phyloP scores from a whole-genome alignment of 306 rosid species.

The Lathyrus oleraceus region DNA sequence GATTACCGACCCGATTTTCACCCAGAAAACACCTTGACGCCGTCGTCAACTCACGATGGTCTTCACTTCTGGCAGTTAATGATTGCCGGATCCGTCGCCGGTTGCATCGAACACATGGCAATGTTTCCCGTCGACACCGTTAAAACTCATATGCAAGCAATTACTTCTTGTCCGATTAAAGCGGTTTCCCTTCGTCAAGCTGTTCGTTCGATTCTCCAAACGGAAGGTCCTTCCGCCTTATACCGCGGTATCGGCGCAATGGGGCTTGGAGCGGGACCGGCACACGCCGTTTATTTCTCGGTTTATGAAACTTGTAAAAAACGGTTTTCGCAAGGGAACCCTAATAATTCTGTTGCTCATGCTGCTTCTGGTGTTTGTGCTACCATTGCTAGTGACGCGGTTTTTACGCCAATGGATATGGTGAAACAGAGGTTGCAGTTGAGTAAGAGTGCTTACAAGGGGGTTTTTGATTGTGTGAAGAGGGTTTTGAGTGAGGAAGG shows the following conservation, averaged over 20 bases:
- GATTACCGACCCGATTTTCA: conserved; percentile 69
- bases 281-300: conserved; percentile 85
- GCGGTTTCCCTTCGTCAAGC: conserved; percentile 72
- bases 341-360: conserved; percentile 54
- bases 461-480: conserved; percentile 71
- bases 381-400: conserved; percentile 73
- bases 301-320: conserved; percentile 67
- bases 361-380: conserved; percentile 78
- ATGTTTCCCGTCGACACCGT: conserved; percentile 93
- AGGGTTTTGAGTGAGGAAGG: conserved; percentile 80
- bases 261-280: conserved; percentile 94
- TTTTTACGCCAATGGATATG: conserved; percentile 91
- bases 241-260: conserved; percentile 89
- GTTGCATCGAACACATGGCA: conserved; percentile 78
- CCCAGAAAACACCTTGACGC: conserved; percentile 33
- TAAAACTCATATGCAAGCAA: conserved; percentile 89
- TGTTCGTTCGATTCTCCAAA: conserved; percentile 53
- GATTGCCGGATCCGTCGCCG: conserved; percentile 85
- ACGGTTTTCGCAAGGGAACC: conserved; percentile 54
- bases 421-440: conserved; percentile 90
- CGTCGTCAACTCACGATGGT: conserved; percentile 66
- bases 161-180: conserved; percentile 79
- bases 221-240: conserved; percentile 70
- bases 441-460: conserved; percentile 65
- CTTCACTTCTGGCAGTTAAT: conserved; percentile 90